Evolutionary conservation across 768 basidiomycete species (phyloP), one percentile per base, ranked within the genome.

Genomic region (Rubroboletus satanas): DNA sequence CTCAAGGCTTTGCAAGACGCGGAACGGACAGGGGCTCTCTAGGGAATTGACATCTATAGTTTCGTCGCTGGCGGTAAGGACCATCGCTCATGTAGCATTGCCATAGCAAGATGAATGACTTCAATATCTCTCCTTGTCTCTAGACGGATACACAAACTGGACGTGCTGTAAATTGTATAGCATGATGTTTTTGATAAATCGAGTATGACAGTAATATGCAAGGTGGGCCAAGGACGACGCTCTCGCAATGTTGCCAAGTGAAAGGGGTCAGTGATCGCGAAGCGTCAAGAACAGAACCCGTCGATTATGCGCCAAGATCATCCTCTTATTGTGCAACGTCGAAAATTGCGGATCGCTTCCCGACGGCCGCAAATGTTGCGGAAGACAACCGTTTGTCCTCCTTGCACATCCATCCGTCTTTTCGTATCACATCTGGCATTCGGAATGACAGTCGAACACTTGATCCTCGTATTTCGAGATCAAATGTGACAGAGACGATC

Each of bases 1-100:
- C 66, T 76, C 57, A 74, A 65, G 49, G 45, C 49, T 21, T 59
- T 75, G 44, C 69, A 74, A 52, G 72, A 71, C 45, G 51, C 62
- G 10, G 71, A 74, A 45, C 71, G 68, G 33, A 68, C 55, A 12
- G 37, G 23, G 23, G 23, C 23, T 26, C 23, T 26, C 4, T 26
- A 26, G 23, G 26, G 10, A 48, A 9, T 5, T 38, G 7, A 17
- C n/a, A 35, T 28, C 9, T 9, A 31, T 33, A 47, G 36, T 38
- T 35, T 57, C 17, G 5, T 55, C 18, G 55, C 53, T 61, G 53
- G 63, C 53, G 47, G 58, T 42, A 42, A 44, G 48, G 47, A 44
- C 46, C n/a, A 49, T 33, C 10, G 31, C 32, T 23, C 4, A 26
- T 26, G 23, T 26, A 26, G 2, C 23, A 26, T 26, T 26, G 23